Evolutionary conservation across 164 flowering plant genomes (phyloP).

Genomic region (Amborella trichopoda): DNA sequence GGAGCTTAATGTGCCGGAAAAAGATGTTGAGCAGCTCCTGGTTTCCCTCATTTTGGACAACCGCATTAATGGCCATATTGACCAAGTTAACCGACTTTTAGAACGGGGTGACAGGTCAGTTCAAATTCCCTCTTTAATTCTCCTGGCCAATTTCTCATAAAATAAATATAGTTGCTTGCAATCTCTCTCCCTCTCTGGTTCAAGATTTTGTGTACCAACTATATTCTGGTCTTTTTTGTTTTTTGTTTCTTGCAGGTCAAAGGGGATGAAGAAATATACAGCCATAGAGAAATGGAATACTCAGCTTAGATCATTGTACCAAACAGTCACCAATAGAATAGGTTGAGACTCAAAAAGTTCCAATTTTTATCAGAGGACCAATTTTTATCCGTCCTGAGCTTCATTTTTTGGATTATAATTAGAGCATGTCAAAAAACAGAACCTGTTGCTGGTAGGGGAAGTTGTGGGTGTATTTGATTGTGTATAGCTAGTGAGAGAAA

Average conservation of each 20-base stretch:
- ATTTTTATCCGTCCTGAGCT: no score
- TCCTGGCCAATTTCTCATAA: neutral
- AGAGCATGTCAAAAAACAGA: no score
- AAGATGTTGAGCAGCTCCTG: conserved; percentile 81
- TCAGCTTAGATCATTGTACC: conserved; percentile 73
- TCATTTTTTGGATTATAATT: no score
- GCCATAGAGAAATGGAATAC: conserved; percentile 98
- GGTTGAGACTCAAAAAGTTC: no score
- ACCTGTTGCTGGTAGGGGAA: no score
- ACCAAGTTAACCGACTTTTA: conserved; percentile 75
- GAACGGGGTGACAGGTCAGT: conserved; percentile 74
- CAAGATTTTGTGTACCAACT: no score
- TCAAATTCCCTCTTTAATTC: neutral
- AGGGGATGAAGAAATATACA: conserved; percentile 83
- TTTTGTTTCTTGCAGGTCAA: conserved; percentile 44
- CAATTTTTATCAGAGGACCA: no score
- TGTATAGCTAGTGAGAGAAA: no score
- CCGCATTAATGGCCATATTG: conserved; percentile 76
- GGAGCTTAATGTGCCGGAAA: conserved; percentile 98
- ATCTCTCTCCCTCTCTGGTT: neutral
- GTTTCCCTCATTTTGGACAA: conserved; percentile 92
- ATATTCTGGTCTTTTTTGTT: neutral
- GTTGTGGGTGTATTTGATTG: no score
- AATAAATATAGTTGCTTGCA: neutral
- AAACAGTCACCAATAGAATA: conserved; percentile 61